These are phyloP conservation scores for Adenanthera pavonina DNA, from an alignment of 306 rosid species.

Conservation along the genomic window DNA sequence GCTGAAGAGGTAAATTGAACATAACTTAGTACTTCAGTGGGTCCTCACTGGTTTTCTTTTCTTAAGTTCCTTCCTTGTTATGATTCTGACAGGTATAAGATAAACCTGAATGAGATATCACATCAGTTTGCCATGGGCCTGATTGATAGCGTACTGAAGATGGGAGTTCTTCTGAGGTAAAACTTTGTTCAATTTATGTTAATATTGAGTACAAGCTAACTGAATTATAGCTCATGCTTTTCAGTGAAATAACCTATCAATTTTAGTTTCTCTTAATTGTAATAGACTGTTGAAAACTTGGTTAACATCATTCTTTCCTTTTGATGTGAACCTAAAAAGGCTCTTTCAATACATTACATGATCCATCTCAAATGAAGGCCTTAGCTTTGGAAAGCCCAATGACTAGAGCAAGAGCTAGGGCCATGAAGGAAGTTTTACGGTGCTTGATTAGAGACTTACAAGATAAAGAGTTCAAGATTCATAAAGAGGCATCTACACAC, in stretches of 20 bases:
- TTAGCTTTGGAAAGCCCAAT: too few species aligned
- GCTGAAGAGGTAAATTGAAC: slow-evolving; percentile 64
- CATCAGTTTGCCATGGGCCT: slow-evolving; percentile 92
- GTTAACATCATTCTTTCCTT: neutral
- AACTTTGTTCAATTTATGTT: slow-evolving; percentile 9
- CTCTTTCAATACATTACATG: too few species aligned
- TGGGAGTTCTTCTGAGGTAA: slow-evolving; percentile 96
- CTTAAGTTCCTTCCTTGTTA: slow-evolving; percentile 2
- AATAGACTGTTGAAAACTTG: neutral
- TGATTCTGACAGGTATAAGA: slow-evolving; percentile 67
- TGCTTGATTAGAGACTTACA: too few species aligned
- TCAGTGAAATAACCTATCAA: neutral
- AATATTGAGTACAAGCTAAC: neutral
- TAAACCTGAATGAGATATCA: slow-evolving; percentile 88
- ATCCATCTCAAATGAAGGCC: too few species aligned
- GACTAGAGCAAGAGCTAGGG: too few species aligned
- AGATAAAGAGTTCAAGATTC: too few species aligned
- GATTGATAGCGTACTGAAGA: slow-evolving; percentile 60
- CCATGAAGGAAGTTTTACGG: too few species aligned
- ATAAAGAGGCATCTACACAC: too few species aligned
- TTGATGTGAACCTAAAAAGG: too few species aligned
- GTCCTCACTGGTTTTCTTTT: slow-evolving; percentile 11
- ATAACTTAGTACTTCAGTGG: neutral
- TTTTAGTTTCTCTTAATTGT: neutral
- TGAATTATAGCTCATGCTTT: neutral